A percentile compares a stretch with the other conserved stretches of the same genome.
These are phyloP conservation scores for Hirsutella rhossiliensis DNA, from an alignment of 2,329 filamentous ascomycete genomes.

Conservation along the genomic window DNA sequence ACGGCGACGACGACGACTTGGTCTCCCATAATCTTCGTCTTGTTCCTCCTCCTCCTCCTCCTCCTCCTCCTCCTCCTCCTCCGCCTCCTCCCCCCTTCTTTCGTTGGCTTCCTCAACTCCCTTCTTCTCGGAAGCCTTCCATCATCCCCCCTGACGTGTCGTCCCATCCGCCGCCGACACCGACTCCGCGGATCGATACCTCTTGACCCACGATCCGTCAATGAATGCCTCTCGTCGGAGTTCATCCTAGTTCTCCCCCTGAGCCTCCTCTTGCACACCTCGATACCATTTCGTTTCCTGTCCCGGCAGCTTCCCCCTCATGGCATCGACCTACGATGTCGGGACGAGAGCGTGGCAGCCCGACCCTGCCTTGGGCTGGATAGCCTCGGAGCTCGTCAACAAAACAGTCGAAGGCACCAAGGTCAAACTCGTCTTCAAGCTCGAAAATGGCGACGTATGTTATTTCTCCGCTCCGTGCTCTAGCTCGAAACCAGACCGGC, in stretches of 20 bases:
- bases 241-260: constrained; percentile 1
- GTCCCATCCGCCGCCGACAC: not conserved
- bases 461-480: not conserved
- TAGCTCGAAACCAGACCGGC: not conserved
- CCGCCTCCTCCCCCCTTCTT: not conserved
- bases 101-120: constrained; percentile 4
- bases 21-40: no score
- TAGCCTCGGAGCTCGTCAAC: constrained; percentile 85
- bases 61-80: no score
- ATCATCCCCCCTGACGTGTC: no score
- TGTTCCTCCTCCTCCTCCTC: no score
- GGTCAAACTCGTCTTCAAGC: constrained; percentile 73
- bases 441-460: constrained; percentile 83
- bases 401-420: constrained; percentile 79
- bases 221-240: constrained; percentile 16
- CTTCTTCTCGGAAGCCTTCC: no score
- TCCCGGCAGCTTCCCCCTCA: constrained; percentile 25
- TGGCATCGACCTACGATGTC: constrained; percentile 93
- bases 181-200: not conserved
- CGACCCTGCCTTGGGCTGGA: constrained; percentile 90
- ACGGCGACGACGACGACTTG: no score
- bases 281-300: constrained; percentile 5
- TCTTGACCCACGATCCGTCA: constrained; percentile 11
- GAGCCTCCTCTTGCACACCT: constrained; percentile 3
- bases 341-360: constrained; percentile 98